Percentiles rank a stretch among this genome's conserved stretches.
phyloP scores from a whole-genome alignment of 805 yeast genomes.

The Komagataella populi region DNA sequence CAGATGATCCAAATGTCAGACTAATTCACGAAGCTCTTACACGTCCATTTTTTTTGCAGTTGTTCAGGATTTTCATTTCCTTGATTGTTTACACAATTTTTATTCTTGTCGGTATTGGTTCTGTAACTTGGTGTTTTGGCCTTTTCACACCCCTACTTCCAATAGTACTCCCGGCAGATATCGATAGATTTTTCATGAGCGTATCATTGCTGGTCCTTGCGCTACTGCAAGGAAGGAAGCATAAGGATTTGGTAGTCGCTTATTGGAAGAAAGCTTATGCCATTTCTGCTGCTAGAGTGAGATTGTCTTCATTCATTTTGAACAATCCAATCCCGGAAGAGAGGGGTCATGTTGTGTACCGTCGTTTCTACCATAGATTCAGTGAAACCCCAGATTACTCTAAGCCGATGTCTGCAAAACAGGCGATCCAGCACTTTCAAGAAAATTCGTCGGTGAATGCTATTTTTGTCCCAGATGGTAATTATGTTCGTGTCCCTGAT shows the following conservation, averaged over 20 bases:
- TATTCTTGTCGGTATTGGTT: slow-evolving; percentile 65
- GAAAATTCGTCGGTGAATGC: slow-evolving; percentile 28
- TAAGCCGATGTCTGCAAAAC: slow-evolving; percentile 32
- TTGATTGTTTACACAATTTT: slow-evolving; percentile 63
- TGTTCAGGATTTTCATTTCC: slow-evolving; percentile 59
- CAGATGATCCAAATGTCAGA: slow-evolving; percentile 85
- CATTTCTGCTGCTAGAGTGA: slow-evolving; percentile 36
- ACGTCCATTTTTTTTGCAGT: slow-evolving; percentile 58
- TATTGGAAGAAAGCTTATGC: slow-evolving; percentile 49
- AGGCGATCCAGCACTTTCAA: slow-evolving; percentile 29
- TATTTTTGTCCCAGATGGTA: slow-evolving; percentile 70
- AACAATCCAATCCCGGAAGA: slow-evolving; percentile 50
- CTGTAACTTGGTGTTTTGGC: slow-evolving; percentile 35
- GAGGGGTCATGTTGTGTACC: slow-evolving; percentile 53
- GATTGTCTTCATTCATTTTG: slow-evolving; percentile 73
- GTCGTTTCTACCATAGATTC: slow-evolving; percentile 31
- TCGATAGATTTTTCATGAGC: neutral
- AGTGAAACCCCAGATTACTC: slow-evolving; percentile 39
- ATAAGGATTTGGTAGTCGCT: slow-evolving; percentile 20
- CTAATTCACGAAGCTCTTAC: slow-evolving; percentile 79
- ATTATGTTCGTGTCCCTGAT: slow-evolving; percentile 75
- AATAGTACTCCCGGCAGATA: neutral
- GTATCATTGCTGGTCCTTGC: neutral
- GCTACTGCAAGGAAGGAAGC: neutral
- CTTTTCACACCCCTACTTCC: slow-evolving; percentile 16